Evolutionary conservation across 2,329 filamentous ascomycete genomes (phyloP).

Genomic region (Pezicula radicicola): DNA sequence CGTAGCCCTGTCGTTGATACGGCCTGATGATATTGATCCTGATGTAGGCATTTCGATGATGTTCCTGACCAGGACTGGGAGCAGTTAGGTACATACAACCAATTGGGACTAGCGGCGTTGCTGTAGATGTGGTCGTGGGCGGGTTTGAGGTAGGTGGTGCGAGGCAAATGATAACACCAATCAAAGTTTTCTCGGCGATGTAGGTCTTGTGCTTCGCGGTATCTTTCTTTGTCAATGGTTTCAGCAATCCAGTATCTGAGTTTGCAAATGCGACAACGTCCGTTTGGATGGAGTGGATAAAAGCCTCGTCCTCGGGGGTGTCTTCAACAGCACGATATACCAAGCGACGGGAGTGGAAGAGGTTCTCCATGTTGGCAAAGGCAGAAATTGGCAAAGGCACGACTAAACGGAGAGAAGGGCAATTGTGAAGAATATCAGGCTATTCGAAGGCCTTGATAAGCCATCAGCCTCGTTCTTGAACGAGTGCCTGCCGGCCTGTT

Average conservation of each 20-base stretch:
- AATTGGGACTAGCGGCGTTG: constrained; percentile 25
- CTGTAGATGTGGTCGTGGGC: constrained; percentile 4
- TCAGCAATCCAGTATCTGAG: constrained; percentile 24
- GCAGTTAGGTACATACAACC: constrained; percentile 29
- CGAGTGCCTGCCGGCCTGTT: no score
- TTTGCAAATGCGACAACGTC: constrained; percentile 27
- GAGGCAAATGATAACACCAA: constrained; percentile 36
- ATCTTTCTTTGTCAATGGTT: constrained; percentile 26
- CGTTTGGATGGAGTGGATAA: constrained; percentile 27
- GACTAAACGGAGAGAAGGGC: no score
- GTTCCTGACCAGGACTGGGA: constrained; percentile 16
- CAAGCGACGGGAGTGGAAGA: constrained; percentile 34
- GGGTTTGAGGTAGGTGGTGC: constrained; percentile 10
- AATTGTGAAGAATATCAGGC: no score
- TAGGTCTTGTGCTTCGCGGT: constrained; percentile 27
- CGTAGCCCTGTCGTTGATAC: constrained; percentile 32
- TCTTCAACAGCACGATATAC: constrained; percentile 33
- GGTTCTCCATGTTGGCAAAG: constrained; percentile 10
- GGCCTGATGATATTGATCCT: constrained; percentile 27
- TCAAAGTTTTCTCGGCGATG: constrained; percentile 25
- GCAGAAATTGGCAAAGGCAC: no score
- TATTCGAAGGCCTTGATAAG: no score
- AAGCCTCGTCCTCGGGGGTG: constrained; percentile 25
- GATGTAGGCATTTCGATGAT: constrained; percentile 36
- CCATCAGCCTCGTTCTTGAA: no score